Base-by-base conservation (phyloP, 495 filamentous ascomycete species). In the Aspergillus nanangensis region DNA sequence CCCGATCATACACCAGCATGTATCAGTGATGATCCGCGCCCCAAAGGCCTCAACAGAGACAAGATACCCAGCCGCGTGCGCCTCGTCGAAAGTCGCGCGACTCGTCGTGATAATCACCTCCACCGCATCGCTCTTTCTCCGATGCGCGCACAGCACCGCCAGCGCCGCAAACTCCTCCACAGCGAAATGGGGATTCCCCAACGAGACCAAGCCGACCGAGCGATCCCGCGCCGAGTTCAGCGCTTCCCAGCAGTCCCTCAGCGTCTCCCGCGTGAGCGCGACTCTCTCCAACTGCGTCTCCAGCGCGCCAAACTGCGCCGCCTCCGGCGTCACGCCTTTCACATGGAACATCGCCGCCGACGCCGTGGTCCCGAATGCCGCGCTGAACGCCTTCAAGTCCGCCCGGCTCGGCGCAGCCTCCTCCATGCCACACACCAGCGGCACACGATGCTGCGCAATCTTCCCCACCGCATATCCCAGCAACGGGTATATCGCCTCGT, bases 111-210 rank as follows among this genome's bases (percentile, higher is more conserved):
- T 29, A 7, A 44, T 35, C 4, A 50, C 4, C 18, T 18, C 8
- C 8, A 50, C 24, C 1, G 10, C 5, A n/a, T 15, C 10, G 3
- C 11, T 5, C 23, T 44, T 50, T 8, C 13, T 44, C 10, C 40
- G 47, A 0, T 35, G 22, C 7, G 1, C 5, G 14, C 47, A 50
- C 4, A 50, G 17, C 1, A 11, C 18, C 1, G 34, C 11, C 1
- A 50, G 41, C 11, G 21, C 7, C 5, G 31, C 11, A 13, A 60
- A 52, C 25, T 66, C 63, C 13, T 53, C 45, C 1, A 53, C 35
- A 5, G 64, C 50, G 29, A 67, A 63, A 36, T 67, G 61, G 7
- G 64, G 64, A 22, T 65, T 67, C 4, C 64, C 64, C 3, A 67
- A 53, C 2, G 64, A 67, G 2, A 67, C 45, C 8, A 67, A 43